phyloP scores from a whole-genome alignment of 2,329 filamentous ascomycete genomes.

The Alternaria conjuncta region DNA sequence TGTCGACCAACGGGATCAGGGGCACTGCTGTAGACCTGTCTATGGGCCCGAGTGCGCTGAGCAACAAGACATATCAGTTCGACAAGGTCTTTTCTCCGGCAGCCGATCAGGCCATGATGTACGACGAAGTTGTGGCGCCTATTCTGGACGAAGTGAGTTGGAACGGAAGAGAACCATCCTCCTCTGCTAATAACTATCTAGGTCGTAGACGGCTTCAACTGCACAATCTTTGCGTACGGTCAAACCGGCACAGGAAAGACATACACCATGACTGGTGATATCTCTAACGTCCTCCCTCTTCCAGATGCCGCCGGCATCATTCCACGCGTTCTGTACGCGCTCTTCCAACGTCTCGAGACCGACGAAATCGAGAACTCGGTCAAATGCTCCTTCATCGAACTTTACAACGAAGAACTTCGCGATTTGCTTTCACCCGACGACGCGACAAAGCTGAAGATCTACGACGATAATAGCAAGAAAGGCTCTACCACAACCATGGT shows the following conservation, averaged over 20 bases:
- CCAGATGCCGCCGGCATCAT: slow-evolving; percentile 96
- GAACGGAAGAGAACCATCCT: background rate
- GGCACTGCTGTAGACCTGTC: slow-evolving; percentile 83
- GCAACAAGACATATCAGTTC: slow-evolving; percentile 96
- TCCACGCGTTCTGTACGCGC: slow-evolving; percentile 82
- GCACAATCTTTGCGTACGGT: slow-evolving; percentile 97
- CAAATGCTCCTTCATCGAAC: slow-evolving; percentile 97
- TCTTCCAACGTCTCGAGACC: slow-evolving; percentile 83
- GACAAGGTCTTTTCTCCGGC: slow-evolving; percentile 97
- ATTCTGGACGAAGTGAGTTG: slow-evolving; percentile 82
- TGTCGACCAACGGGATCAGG: slow-evolving; percentile 86
- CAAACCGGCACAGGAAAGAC: slow-evolving; percentile 98
- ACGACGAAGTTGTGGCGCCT: slow-evolving; percentile 92
- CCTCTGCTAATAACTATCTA: slow-evolving; percentile 46
- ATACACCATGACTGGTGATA: slow-evolving; percentile 99
- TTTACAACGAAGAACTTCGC: slow-evolving; percentile 97
- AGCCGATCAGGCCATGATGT: slow-evolving; percentile 91
- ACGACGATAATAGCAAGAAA: slow-evolving; percentile 82
- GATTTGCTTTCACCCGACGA: slow-evolving; percentile 87
- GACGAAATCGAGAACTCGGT: slow-evolving; percentile 84
- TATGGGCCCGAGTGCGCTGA: slow-evolving; percentile 90
- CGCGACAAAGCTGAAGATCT: slow-evolving; percentile 88
- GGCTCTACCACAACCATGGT: slow-evolving; percentile 86
- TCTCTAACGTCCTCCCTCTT: slow-evolving; percentile 86
- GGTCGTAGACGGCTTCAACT: slow-evolving; percentile 96